phyloP scores from a whole-genome alignment of 192 early-diverging fungal genomes.

The Helicostylum pulchrum region DNA sequence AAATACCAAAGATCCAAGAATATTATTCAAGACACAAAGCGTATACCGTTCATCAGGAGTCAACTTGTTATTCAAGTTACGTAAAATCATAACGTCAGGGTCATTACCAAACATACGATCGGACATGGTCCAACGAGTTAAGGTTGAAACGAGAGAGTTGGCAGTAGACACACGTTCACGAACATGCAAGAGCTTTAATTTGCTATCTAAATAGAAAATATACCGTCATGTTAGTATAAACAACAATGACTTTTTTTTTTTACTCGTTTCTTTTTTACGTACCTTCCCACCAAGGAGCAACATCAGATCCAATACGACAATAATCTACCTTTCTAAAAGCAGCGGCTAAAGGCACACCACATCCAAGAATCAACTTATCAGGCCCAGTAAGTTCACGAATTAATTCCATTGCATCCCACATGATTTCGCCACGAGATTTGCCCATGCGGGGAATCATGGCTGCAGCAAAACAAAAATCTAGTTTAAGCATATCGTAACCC shows the following conservation, averaged over 20 bases:
- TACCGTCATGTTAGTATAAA: background rate
- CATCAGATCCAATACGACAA: conserved; percentile 52
- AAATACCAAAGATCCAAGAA: conserved; percentile 49
- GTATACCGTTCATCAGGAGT: conserved; percentile 39
- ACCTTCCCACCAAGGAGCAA: conserved; percentile 46
- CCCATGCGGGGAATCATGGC: conserved; percentile 41
- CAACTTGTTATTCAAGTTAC: conserved; percentile 41
- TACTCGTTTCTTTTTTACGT: background rate
- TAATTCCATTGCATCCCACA: conserved; percentile 49
- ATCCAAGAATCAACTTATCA: conserved; percentile 43
- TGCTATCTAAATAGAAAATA: conserved; percentile 25
- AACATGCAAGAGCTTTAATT: conserved; percentile 42
- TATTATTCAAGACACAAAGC: conserved; percentile 44
- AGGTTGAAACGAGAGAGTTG: conserved; percentile 46
- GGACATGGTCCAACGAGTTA: conserved; percentile 44
- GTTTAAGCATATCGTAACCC: conserved; percentile 49
- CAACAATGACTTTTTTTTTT: background rate
- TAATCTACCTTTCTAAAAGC: conserved; percentile 44
- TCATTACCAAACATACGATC: conserved; percentile 52
- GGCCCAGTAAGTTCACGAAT: conserved; percentile 39
- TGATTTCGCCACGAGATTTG: conserved; percentile 49
- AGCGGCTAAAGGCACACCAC: conserved; percentile 47
- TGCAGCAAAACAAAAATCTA: conserved; percentile 51
- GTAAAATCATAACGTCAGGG: conserved; percentile 51
- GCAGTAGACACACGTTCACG: conserved; percentile 50